phyloP scores from a whole-genome alignment of 148 eudicot genomes.

The Vaccinium myrtillus region DNA sequence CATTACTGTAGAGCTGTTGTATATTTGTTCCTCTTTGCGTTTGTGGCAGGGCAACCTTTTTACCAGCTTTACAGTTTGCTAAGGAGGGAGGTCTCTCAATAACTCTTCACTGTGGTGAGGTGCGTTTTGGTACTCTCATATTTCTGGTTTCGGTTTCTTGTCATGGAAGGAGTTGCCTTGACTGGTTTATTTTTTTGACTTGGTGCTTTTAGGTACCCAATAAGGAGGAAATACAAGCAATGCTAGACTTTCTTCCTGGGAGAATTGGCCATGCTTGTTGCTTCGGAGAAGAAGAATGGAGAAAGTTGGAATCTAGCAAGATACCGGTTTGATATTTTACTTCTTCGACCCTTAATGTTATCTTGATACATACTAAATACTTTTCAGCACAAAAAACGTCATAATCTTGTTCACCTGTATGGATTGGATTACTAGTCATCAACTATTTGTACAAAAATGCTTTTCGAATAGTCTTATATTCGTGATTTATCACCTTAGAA shows the following conservation, averaged over 20 bases:
- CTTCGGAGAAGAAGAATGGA: conserved; percentile 84
- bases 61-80: conserved; percentile 85
- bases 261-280: conserved; percentile 98
- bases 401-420: not conserved
- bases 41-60: conserved; percentile 61
- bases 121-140: conserved; percentile 25
- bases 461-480: not conserved
- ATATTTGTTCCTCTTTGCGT: conserved; percentile 12
- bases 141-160: conserved; percentile 2
- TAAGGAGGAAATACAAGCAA: conserved; percentile 72
- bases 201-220: conserved; percentile 89
- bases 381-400: not conserved
- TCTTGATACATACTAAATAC: not conserved
- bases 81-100: conserved; percentile 70
- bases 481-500: not conserved
- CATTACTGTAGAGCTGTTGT: conserved; percentile 11
- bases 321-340: conserved; percentile 61
- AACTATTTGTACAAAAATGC: not conserved
- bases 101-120: conserved; percentile 97
- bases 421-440: not conserved
- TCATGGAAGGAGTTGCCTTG: conserved; percentile 25
- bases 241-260: conserved; percentile 85
- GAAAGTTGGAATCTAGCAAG: conserved; percentile 50
- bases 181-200: conserved; percentile 35
- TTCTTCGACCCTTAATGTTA: not conserved